Percentiles rank a stretch among this genome's conserved stretches.
These are phyloP conservation scores for Acarospora socialis DNA, from an alignment of 2,329 filamentous ascomycete genomes.

Conservation along the genomic window DNA sequence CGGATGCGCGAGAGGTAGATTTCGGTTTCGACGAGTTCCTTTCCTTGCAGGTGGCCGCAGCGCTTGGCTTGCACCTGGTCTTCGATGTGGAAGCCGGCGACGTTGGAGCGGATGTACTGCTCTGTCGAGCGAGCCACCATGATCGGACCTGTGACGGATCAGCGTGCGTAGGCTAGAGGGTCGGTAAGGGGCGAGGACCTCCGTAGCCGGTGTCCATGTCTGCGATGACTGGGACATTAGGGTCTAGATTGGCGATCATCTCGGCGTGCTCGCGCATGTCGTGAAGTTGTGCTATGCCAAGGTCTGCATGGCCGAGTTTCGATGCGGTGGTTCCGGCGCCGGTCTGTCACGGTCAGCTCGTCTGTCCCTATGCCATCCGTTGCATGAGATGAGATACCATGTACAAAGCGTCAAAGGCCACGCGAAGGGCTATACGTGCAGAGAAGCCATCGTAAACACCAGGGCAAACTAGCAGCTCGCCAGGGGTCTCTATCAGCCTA, in stretches of 20 bases:
- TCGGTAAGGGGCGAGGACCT: constrained; percentile 23
- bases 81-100: constrained; percentile 44
- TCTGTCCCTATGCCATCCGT: not conserved
- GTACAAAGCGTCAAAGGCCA: constrained; percentile 36
- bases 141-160: too few relatives aligned
- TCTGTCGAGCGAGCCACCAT: constrained; percentile 36
- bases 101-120: constrained; percentile 37
- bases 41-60: constrained; percentile 28
- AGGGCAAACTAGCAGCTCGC: constrained; percentile 30
- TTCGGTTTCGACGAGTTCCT: constrained; percentile 24
- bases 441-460: constrained; percentile 40
- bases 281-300: constrained; percentile 36
- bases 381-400: constrained; percentile 28
- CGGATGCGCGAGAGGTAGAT: constrained; percentile 25
- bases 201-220: constrained; percentile 43
- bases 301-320: constrained; percentile 34
- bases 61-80: constrained; percentile 37
- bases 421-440: constrained; percentile 33
- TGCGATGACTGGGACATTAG: constrained; percentile 36
- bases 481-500: constrained; percentile 21
- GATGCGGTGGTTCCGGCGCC: constrained; percentile 37
- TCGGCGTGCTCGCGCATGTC: constrained; percentile 40
- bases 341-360: constrained; percentile 24
- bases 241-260: constrained; percentile 39
- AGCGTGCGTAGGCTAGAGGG: too few relatives aligned